These are phyloP conservation scores for Cladosporium velox DNA, from an alignment of 2,329 filamentous ascomycete species.

Conservation along the genomic window DNA sequence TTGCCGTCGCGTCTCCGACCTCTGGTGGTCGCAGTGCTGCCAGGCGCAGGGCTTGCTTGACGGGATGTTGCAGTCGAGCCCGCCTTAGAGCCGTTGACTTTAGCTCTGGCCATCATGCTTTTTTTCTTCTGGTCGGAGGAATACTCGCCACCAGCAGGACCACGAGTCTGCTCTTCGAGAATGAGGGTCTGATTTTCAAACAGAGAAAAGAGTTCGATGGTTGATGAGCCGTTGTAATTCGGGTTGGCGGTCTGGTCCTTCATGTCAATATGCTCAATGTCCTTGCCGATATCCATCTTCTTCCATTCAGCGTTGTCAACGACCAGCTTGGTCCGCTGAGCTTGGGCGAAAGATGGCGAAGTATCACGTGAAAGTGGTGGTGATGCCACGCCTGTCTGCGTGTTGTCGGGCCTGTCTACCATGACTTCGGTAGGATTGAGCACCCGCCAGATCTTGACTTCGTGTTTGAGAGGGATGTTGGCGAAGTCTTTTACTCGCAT, in stretches of 20 bases:
- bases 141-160: slow-evolving; percentile 57
- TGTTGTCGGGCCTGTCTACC: slow-evolving; percentile 29
- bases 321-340: slow-evolving; percentile 54
- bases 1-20: slow-evolving; percentile 71
- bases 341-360: slow-evolving; percentile 48
- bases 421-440: slow-evolving; percentile 44
- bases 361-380: slow-evolving; percentile 48
- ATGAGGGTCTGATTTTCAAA: slow-evolving; percentile 74
- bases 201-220: slow-evolving; percentile 67
- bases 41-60: slow-evolving; percentile 66
- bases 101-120: background rate
- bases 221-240: slow-evolving; percentile 75
- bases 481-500: slow-evolving; percentile 69
- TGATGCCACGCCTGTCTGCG: slow-evolving; percentile 40
- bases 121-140: slow-evolving; percentile 50
- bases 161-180: slow-evolving; percentile 74
- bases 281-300: slow-evolving; percentile 61
- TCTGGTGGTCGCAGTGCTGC: slow-evolving; percentile 63
- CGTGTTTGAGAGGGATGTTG: slow-evolving; percentile 67
- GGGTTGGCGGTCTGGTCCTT: slow-evolving; percentile 71
- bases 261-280: slow-evolving; percentile 64
- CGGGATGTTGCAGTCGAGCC: slow-evolving; percentile 53
- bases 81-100: slow-evolving; percentile 39
- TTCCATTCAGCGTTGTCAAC: slow-evolving; percentile 65
- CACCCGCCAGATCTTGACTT: slow-evolving; percentile 76